phyloP scores from a whole-genome alignment of 306 rosid genomes.

The Hippophae tibetana region DNA sequence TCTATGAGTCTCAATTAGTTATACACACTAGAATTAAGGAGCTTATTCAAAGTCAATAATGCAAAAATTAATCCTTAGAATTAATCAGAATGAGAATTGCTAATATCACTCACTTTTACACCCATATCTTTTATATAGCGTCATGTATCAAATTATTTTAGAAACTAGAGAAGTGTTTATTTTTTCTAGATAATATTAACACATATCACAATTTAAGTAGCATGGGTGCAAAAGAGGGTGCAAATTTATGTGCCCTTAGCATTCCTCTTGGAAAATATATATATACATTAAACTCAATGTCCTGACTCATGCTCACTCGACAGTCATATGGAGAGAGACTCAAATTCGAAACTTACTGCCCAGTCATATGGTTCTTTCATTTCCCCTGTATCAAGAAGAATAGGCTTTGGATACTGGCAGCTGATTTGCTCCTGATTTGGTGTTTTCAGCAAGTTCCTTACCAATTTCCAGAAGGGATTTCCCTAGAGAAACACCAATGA shows the following conservation, averaged over 20 bases:
- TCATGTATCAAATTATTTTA: too few species aligned
- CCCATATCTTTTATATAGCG: too few species aligned
- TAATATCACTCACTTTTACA: too few species aligned
- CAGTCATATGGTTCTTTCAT: conserved; percentile 25
- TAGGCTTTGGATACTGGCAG: conserved; percentile 19
- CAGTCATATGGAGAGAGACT: neutral
- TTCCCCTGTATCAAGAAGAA: conserved; percentile 21
- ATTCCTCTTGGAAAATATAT: neutral
- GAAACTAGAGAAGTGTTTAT: too few species aligned
- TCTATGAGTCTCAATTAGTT: neutral
- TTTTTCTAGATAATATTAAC: too few species aligned
- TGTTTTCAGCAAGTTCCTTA: conserved; percentile 13
- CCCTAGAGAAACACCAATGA: conserved; percentile 6
- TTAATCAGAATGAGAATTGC: neutral
- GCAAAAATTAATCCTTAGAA: neutral
- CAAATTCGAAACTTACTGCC: conserved; percentile 14
- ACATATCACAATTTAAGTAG: too few species aligned
- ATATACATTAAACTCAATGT: neutral
- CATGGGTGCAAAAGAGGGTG: neutral
- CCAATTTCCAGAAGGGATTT: conserved; percentile 20
- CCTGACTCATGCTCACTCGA: too few species aligned
- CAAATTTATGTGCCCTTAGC: neutral
- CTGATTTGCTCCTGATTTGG: conserved; percentile 13
- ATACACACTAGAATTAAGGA: neutral
- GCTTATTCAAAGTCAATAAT: neutral